Conservation (phyloP, 345 rosid genomes). For the Litchi chinensis region DNA sequence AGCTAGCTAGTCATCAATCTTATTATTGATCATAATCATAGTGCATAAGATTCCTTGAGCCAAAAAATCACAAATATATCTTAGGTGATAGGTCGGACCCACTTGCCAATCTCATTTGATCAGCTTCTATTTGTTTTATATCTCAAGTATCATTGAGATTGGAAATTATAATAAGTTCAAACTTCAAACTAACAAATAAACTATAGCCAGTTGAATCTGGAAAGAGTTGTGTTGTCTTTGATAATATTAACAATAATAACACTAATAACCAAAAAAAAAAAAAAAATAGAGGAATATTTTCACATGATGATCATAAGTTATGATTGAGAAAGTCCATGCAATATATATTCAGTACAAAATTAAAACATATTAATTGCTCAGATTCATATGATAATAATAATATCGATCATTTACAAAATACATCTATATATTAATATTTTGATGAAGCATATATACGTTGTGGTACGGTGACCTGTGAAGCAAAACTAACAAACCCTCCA, state of each 20-base stretch:
- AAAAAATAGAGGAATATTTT: slow-evolving; percentile 22
- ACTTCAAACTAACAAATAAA: neutral
- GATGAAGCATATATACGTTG: slow-evolving; percentile 30
- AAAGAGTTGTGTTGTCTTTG: neutral
- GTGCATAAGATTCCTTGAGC: slow-evolving; percentile 7
- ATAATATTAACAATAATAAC: neutral
- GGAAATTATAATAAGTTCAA: slow-evolving; percentile 6
- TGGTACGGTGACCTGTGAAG: slow-evolving; percentile 9
- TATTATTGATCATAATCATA: slow-evolving; percentile 3
- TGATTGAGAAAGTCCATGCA: slow-evolving; percentile 23
- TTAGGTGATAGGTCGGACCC: slow-evolving; percentile 4
- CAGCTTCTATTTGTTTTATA: slow-evolving; percentile 7
- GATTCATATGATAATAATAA: slow-evolving; percentile 9
- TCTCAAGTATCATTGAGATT: neutral
- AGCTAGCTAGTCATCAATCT: neutral
- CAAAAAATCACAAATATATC: slow-evolving; percentile 11
- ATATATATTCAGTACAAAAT: neutral
- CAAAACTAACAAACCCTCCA: slow-evolving; percentile 25
- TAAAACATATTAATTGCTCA: slow-evolving; percentile 15
- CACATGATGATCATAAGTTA: slow-evolving; percentile 28
- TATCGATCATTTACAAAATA: slow-evolving; percentile 25
- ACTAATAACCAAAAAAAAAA: neutral
- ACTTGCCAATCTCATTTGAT: neutral
- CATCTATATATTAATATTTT: neutral
- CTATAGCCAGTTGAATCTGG: slow-evolving; percentile 9